Percentiles rank a stretch among this genome's conserved stretches.
Conservation (phyloP, 768 basidiomycete species). For the Lyophyllum decastes region DNA sequence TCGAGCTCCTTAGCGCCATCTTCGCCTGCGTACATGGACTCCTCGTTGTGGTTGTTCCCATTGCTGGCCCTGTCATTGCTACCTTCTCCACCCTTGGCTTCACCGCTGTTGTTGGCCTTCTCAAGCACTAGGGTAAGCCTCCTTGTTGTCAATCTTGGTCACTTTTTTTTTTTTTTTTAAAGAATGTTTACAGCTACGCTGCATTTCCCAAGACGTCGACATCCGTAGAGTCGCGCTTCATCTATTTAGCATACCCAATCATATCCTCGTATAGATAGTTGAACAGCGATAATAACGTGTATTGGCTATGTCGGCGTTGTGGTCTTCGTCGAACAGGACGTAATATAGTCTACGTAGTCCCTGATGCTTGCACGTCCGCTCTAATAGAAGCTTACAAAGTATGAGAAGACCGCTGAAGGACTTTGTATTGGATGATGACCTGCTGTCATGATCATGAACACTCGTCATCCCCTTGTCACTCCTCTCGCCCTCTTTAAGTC, state of each 20-base stretch:
- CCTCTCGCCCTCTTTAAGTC: too few species aligned
- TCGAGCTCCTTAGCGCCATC: constrained; percentile 12
- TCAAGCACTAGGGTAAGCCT: constrained; percentile 3
- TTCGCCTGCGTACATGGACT: constrained; percentile 20
- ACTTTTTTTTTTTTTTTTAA: too few species aligned
- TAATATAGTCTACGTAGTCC: too few species aligned
- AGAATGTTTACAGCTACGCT: neutral
- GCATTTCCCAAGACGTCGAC: neutral
- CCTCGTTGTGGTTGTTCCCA: constrained; percentile 13
- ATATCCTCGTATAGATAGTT: neutral
- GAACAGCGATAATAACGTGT: neutral
- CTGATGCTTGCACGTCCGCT: too few species aligned
- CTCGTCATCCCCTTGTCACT: too few species aligned
- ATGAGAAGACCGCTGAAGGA: too few species aligned
- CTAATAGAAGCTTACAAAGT: too few species aligned
- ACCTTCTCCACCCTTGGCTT: constrained; percentile 17
- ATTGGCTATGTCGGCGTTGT: neutral
- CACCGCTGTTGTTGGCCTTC: constrained; percentile 11
- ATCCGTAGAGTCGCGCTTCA: neutral
- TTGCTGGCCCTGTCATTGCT: constrained; percentile 14
- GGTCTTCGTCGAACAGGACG: too few species aligned
- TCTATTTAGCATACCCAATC: neutral
- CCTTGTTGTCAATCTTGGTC: too few species aligned
- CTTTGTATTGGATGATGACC: too few species aligned
- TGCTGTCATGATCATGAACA: too few species aligned